These are phyloP conservation scores for Aspergillus amoenus DNA, from an alignment of 2,329 filamentous ascomycete species.

Conservation along the genomic window DNA sequence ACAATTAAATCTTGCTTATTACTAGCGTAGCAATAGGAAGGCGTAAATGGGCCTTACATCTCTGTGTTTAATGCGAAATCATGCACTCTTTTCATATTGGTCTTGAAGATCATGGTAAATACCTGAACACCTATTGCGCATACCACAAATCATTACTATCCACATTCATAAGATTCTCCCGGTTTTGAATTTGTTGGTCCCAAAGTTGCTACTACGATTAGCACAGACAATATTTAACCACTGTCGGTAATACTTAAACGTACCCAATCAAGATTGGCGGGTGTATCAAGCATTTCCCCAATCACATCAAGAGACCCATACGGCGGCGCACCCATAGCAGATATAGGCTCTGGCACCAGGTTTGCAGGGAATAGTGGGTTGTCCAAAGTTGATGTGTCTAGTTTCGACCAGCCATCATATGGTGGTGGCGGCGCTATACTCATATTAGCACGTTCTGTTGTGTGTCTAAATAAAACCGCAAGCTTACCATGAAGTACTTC, in stretches of 20 bases:
- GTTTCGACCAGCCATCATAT: conserved; percentile 13
- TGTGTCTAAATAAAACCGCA: not conserved
- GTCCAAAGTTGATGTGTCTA: not conserved
- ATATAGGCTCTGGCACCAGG: not conserved
- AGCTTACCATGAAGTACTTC: not conserved
- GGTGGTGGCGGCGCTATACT: conserved; percentile 12
- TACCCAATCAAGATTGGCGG: conserved; percentile 36
- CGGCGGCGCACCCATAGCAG: conserved; percentile 1
- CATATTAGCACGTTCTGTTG: not conserved
- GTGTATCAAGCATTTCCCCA: conserved; percentile 34
- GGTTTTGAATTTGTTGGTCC: conserved; percentile 24
- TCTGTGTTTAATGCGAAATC: conserved; percentile 49
- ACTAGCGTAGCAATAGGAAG: no score
- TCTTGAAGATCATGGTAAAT: not conserved
- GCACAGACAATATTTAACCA: not conserved
- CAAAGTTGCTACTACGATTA: conserved; percentile 21
- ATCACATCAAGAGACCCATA: conserved; percentile 27
- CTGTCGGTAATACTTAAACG: conserved; percentile 1
- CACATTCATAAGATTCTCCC: not conserved
- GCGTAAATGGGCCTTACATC: conserved; percentile 47
- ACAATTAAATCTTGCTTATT: no score
- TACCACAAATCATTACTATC: conserved; percentile 4
- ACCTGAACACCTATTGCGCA: not conserved
- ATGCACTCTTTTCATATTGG: conserved; percentile 29
- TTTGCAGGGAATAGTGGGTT: conserved; percentile 1